Base-by-base conservation (phyloP, 257 asterid genomes). In the Solanum medicagineum region DNA sequence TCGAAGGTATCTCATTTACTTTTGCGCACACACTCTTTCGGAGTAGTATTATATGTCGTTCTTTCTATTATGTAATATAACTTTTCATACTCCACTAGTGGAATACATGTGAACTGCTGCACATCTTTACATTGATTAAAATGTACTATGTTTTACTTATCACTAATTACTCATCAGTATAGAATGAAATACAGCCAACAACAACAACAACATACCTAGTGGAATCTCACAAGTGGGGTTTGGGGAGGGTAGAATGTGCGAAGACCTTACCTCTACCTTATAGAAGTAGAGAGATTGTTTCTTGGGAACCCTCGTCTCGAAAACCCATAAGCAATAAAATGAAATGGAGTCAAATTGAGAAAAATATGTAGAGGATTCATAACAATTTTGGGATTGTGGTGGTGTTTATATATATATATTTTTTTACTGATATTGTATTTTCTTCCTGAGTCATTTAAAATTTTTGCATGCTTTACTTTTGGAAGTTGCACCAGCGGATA, bases 1-100 rank as follows among this genome's bases (percentile, higher is more conserved):
- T 90, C 93, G 93, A 93, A 90, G 97, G 95, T 93, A 90, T 87
- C 59, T 87, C 20, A 54, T 60, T 10, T 56, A 17, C 12, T 73
- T 71, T 20, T 73, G n/a, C 32, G 0, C 74, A 0, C 42, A 74
- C 14, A 3, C 22, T 12, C 32, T 22, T 42, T 10, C 14, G 7
- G n/a, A 47, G 57, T 45, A n/a, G 47, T 22, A 22, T 47, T 71
- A 60, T 83, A 87, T 53, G 13, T 29, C 29, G 1, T 26, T 45
- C 40, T 55, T 42, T 73, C 36, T 20, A 71, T n/a, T 10, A 17
- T n/a, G 29, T 24, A 54, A 65, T 29, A 14, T 26, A 55, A 53
- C 49, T 80, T 24, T 55, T 59, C 54, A 19, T 19, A 16, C 65
- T 80, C 60, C 56, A 4, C 63, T 16, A 24, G 83, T 80, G 65